A percentile compares a stretch with the other conserved stretches of the same genome.
These are phyloP conservation scores for Chlamydomonas sp. DNA, from an alignment of 139 green algal species.

Conservation along the genomic window DNA sequence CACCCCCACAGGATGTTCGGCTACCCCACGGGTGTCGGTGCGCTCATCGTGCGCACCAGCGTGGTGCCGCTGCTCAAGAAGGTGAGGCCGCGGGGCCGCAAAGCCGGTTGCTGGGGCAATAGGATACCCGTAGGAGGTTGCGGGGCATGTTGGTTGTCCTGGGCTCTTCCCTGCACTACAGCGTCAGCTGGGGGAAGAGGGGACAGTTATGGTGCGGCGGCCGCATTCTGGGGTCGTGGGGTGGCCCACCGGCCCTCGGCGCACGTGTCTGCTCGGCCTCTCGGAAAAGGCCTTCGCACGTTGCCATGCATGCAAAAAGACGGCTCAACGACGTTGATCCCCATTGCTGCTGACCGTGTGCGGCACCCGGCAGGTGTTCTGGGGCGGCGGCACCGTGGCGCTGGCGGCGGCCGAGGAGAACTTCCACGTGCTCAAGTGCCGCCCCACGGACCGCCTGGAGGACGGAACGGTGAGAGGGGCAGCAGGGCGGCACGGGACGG, in stretches of 20 bases:
- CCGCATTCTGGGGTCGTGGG: too few relatives aligned
- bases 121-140: too few relatives aligned
- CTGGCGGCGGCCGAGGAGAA: constrained; percentile 72
- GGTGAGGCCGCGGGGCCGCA: neutral
- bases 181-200: too few relatives aligned
- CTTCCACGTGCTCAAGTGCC: constrained; percentile 80
- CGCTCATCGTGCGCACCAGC: constrained; percentile 68
- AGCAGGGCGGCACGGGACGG: neutral
- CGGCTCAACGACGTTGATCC: neutral
- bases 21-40: constrained; percentile 74
- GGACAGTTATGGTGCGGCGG: too few relatives aligned
- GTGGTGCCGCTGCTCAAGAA: constrained; percentile 62
- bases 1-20: constrained; percentile 72
- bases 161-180: too few relatives aligned
- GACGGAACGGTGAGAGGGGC: constrained; percentile 69
- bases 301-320: neutral
- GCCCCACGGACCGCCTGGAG: constrained; percentile 68
- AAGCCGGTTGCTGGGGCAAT: too few relatives aligned
- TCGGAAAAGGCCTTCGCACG: neutral
- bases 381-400: constrained; percentile 76
- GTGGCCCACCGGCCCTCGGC: too few relatives aligned
- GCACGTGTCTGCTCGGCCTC: too few relatives aligned
- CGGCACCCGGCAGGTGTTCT: constrained; percentile 59
- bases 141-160: too few relatives aligned
- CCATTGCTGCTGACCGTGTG: neutral